phyloP scores from a whole-genome alignment of 139 green algal genomes.

The Dunaliella primolecta region DNA sequence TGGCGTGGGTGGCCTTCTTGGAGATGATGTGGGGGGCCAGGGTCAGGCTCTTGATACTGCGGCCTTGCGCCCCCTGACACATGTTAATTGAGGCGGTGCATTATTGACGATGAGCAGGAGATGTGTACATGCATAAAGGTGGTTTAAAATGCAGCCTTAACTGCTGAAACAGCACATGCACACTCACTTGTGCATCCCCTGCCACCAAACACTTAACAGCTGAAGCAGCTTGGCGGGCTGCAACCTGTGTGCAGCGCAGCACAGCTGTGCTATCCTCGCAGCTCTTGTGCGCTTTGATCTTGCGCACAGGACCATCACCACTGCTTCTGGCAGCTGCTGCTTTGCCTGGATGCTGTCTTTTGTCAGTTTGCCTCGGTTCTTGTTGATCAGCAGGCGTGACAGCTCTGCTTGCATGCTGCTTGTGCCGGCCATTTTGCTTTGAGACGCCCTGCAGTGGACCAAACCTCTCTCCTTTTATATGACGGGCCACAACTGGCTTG shows the following conservation, averaged over 20 bases:
- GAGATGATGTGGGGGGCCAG: conserved; percentile 64
- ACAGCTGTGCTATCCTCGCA: background rate
- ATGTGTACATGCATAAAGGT: background rate
- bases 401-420: background rate
- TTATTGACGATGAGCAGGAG: background rate
- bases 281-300: background rate
- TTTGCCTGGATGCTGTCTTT: background rate
- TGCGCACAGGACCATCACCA: too few species aligned
- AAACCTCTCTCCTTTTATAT: too few species aligned
- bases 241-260: conserved; percentile 10
- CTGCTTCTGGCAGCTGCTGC: background rate
- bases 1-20: conserved; percentile 88
- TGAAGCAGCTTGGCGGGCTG: conserved; percentile 54
- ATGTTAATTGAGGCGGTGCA: background rate
- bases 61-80: background rate
- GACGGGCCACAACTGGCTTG: background rate
- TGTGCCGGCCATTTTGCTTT: background rate
- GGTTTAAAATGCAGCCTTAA: background rate
- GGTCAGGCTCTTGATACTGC: conserved; percentile 67
- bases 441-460: background rate
- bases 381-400: conserved; percentile 3
- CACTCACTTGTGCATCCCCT: conserved; percentile 29
- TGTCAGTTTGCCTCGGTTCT: background rate
- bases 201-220: conserved; percentile 46
- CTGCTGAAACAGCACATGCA: background rate